phyloP scores from a whole-genome alignment of 306 rosid genomes.

The Fagus crenata region DNA sequence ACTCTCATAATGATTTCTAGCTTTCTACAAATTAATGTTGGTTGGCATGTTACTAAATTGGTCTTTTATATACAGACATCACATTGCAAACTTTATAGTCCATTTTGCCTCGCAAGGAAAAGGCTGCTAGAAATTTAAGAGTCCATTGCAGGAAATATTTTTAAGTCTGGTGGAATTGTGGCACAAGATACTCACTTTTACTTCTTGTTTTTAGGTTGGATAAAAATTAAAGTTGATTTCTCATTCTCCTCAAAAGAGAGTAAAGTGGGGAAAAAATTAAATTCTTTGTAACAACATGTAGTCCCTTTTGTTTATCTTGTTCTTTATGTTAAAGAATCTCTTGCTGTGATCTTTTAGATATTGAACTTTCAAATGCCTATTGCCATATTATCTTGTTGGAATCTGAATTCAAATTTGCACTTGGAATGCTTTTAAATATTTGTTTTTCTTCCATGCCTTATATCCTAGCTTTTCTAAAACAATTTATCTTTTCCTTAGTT shows the following conservation, averaged over 20 bases:
- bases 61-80: background rate
- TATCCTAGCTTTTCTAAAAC: background rate
- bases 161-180: background rate
- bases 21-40: background rate
- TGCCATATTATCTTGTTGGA: background rate
- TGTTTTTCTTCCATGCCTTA: background rate
- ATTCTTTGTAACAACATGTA: background rate
- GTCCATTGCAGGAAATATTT: background rate
- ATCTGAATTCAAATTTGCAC: background rate
- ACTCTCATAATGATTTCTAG: background rate
- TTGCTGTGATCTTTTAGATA: background rate
- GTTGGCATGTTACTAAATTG: background rate
- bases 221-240: background rate
- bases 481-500: background rate
- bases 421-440: background rate
- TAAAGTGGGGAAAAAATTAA: background rate
- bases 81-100: background rate
- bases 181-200: background rate
- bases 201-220: background rate
- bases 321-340: background rate
- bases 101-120: background rate
- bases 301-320: background rate
- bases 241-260: background rate
- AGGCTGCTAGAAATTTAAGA: too few relatives aligned
- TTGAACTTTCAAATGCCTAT: background rate